Evolutionary conservation across 768 basidiomycete genomes (phyloP).

Genomic region (Termitomyces sp.): DNA sequence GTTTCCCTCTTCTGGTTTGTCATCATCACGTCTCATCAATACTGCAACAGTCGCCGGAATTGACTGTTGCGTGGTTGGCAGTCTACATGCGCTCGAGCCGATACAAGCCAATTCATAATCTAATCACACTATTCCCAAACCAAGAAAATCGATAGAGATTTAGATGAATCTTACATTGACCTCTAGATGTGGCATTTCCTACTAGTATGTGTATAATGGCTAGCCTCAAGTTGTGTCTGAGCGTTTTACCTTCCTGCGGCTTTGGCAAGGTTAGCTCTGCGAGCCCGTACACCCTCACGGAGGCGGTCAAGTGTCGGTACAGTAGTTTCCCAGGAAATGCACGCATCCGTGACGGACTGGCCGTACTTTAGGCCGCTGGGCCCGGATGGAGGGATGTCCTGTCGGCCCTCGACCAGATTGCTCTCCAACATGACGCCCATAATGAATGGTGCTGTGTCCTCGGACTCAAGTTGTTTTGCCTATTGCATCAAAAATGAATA

Average conservation of each 20-base stretch:
- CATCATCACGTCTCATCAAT: neutral
- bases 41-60: neutral
- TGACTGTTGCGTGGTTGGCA: neutral
- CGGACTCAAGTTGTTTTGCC: conserved; percentile 70
- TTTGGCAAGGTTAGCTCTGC: conserved; percentile 49
- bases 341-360: conserved; percentile 86
- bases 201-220: neutral
- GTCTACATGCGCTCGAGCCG: neutral
- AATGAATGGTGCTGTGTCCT: conserved; percentile 68
- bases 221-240: neutral
- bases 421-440: conserved; percentile 97
- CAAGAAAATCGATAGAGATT: neutral
- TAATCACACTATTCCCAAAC: neutral
- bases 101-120: neutral
- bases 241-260: conserved; percentile 8
- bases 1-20: neutral
- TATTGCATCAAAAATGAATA: conserved; percentile 21
- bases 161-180: neutral
- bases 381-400: conserved; percentile 75
- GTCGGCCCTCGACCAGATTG: conserved; percentile 83
- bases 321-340: conserved; percentile 88
- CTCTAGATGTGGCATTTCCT: neutral
- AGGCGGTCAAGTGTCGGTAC: conserved; percentile 78
- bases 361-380: conserved; percentile 76
- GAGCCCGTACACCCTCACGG: conserved; percentile 81